Conservation (phyloP, 192 early-diverging fungal species). For the Helicostylum pulchrum region DNA sequence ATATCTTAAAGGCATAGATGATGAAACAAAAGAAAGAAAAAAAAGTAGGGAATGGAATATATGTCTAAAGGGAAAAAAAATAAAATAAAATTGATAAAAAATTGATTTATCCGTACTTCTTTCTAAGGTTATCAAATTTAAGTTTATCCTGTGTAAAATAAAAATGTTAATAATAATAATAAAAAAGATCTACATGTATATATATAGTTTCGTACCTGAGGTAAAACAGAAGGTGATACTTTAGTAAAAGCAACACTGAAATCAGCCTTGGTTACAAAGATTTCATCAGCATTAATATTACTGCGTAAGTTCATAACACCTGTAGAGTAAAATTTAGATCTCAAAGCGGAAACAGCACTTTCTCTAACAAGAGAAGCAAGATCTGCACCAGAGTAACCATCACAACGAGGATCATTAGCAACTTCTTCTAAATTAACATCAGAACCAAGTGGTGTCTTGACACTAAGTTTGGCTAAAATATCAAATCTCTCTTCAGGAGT, state of each 20-base stretch:
- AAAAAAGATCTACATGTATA: not conserved
- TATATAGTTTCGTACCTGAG: conserved; percentile 13
- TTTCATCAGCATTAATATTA: conserved; percentile 25
- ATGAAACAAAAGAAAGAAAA: not conserved
- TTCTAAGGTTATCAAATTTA: conserved; percentile 17
- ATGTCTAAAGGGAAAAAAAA: too few relatives aligned
- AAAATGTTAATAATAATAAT: not conserved
- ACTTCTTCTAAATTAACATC: conserved; percentile 57
- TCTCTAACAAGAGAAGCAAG: conserved; percentile 73
- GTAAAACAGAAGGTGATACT: conserved; percentile 75
- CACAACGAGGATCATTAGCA: conserved; percentile 63
- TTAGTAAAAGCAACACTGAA: conserved; percentile 83
- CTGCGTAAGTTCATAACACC: conserved; percentile 23
- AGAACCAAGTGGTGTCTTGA: conserved; percentile 69
- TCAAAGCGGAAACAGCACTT: conserved; percentile 79
- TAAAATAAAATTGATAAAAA: too few relatives aligned
- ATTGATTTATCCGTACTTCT: conserved; percentile 21
- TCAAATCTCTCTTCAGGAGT: conserved; percentile 73
- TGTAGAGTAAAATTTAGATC: conserved; percentile 52
- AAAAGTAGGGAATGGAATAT: too few relatives aligned
- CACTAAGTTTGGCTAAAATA: conserved; percentile 79
- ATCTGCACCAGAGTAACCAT: conserved; percentile 75
- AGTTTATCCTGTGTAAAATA: conserved; percentile 10
- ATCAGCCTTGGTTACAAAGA: conserved; percentile 58
- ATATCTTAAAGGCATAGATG: not conserved